Evolutionary conservation across 164 flowering plant genomes (phyloP).

Genomic region (Platanus orientalis): DNA sequence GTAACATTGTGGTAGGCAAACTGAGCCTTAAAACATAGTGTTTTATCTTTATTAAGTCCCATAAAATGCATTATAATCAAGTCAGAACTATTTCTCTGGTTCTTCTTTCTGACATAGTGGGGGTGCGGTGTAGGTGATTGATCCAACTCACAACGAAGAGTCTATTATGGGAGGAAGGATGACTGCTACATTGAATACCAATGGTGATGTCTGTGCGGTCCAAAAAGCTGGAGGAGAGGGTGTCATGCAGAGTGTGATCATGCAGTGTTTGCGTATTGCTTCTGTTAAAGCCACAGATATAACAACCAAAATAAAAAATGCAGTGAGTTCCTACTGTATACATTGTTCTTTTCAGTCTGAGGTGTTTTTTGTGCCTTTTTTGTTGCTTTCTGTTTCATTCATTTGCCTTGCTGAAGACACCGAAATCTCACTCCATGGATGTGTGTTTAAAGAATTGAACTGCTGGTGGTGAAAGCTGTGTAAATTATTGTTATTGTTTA

Average conservation of each 20-base stretch:
- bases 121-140: conserved; percentile 51
- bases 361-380: no score
- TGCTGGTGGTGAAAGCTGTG: no score
- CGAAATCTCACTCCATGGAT: no score
- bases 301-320: conserved; percentile 66
- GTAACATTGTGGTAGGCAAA: conserved; percentile 57
- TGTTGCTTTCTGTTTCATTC: background rate
- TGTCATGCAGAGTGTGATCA: conserved; percentile 61
- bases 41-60: background rate
- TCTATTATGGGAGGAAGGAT: conserved; percentile 87
- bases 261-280: conserved; percentile 88
- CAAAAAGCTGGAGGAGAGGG: conserved; percentile 96
- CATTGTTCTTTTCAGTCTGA: conserved; percentile 3
- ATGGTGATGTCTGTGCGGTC: conserved; percentile 88
- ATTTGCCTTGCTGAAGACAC: background rate
- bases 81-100: background rate
- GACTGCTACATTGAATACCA: conserved; percentile 79
- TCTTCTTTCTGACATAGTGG: conserved; percentile 11
- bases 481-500: no score
- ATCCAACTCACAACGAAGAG: conserved; percentile 87
- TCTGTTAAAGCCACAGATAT: conserved; percentile 72
- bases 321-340: conserved; percentile 49
- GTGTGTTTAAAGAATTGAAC: no score
- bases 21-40: background rate
- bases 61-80: background rate